These are phyloP conservation scores for Suillus americanus DNA, from an alignment of 768 basidiomycete species.

Conservation along the genomic window DNA sequence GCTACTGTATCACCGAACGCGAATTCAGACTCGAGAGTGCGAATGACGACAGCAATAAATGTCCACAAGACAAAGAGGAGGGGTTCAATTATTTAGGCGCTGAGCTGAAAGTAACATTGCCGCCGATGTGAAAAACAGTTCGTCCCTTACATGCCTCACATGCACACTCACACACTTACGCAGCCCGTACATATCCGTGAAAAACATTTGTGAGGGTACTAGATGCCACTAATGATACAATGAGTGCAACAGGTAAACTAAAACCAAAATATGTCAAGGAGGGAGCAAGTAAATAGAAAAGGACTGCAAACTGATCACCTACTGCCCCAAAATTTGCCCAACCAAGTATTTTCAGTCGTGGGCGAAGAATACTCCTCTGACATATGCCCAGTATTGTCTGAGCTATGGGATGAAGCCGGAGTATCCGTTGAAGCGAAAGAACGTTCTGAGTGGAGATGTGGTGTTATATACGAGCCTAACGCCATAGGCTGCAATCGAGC, in stretches of 20 bases:
- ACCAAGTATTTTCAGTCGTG: conserved; percentile 21
- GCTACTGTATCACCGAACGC: background rate
- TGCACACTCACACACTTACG: background rate
- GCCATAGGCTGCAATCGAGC: conserved; percentile 60
- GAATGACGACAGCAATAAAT: background rate
- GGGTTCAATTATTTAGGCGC: background rate
- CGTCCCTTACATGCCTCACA: background rate
- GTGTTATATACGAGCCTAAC: conserved; percentile 37
- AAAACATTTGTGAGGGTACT: conserved; percentile 19
- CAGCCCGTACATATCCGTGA: conserved; percentile 7
- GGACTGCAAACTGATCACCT: conserved; percentile 18
- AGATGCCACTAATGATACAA: conserved; percentile 34
- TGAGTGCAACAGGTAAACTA: conserved; percentile 13
- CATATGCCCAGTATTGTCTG: conserved; percentile 15
- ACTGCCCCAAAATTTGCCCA: conserved; percentile 25
- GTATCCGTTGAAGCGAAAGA: conserved; percentile 26
- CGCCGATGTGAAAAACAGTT: conserved; percentile 11
- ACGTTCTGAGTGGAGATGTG: conserved; percentile 33
- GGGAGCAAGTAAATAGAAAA: conserved; percentile 18
- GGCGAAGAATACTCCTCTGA: conserved; percentile 15
- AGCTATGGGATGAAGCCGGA: conserved; percentile 15
- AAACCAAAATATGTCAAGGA: conserved; percentile 11
- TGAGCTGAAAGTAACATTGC: background rate
- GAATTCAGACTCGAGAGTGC: background rate
- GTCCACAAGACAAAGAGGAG: background rate